A percentile compares a stretch with the other conserved stretches of the same genome.
Conservation (phyloP, 148 eudicot genomes). For the Selenicereus undatus region DNA sequence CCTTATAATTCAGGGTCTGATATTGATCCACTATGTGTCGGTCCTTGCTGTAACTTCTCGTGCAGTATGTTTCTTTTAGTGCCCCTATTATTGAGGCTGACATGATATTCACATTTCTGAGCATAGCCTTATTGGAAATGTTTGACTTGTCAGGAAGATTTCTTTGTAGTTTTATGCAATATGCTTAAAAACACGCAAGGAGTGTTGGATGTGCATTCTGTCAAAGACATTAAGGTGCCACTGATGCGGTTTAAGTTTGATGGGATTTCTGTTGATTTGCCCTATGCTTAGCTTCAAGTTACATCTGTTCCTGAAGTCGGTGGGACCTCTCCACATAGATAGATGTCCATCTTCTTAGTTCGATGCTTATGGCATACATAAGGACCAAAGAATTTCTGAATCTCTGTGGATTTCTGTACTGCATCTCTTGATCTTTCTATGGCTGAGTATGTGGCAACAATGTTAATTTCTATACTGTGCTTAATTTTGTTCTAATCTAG, state of each 20-base stretch:
- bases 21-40: conserved; percentile 59
- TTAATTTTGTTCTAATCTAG: not conserved
- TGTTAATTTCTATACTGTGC: not conserved
- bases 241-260: conserved; percentile 54
- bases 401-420: not conserved
- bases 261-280: conserved; percentile 49
- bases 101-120: not conserved
- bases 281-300: conserved; percentile 53
- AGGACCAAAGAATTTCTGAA: no score
- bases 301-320: conserved; percentile 51
- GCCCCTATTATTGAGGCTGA: not conserved
- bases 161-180: conserved; percentile 46
- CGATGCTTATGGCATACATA: not conserved
- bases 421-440: not conserved
- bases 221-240: conserved; percentile 56
- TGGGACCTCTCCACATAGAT: not conserved
- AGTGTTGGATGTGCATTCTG: conserved; percentile 47
- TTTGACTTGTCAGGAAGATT: conserved; percentile 43
- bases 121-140: not conserved
- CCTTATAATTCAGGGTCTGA: conserved; percentile 49
- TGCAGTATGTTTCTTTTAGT: conserved; percentile 34
- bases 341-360: not conserved
- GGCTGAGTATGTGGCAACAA: not conserved
- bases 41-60: conserved; percentile 51
- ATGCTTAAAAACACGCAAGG: conserved; percentile 44